A percentile compares a stretch with the other conserved stretches of the same genome.
phyloP scores from a whole-genome alignment of 2,329 filamentous ascomycete species.

The Xylogone sp. region DNA sequence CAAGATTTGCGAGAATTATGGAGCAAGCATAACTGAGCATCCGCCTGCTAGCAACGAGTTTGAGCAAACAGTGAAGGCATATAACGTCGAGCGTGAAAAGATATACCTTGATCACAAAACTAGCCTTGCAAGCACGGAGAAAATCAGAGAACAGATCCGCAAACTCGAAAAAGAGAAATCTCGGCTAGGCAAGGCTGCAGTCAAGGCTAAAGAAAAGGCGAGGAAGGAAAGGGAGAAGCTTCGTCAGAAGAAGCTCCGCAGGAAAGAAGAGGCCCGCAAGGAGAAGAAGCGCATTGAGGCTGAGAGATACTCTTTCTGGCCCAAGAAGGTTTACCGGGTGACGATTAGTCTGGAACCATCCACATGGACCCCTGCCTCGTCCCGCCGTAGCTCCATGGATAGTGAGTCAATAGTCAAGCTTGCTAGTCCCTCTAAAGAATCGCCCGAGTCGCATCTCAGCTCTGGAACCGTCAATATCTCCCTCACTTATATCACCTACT shows the following conservation, averaged over 20 bases:
- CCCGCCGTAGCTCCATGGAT: slow-evolving; percentile 44
- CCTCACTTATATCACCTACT: slow-evolving; percentile 27
- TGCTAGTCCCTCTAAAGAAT: slow-evolving; percentile 18
- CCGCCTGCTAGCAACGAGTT: slow-evolving; percentile 14
- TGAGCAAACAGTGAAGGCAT: slow-evolving; percentile 18
- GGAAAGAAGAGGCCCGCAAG: slow-evolving; percentile 32
- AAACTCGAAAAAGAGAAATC: slow-evolving; percentile 30
- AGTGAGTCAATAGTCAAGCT: slow-evolving; percentile 20
- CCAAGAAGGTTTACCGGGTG: slow-evolving; percentile 44
- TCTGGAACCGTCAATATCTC: slow-evolving; percentile 22
- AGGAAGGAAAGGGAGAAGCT: slow-evolving; percentile 33
- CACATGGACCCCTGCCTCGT: slow-evolving; percentile 39
- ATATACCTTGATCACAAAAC: slow-evolving; percentile 36
- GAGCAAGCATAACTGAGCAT: slow-evolving; percentile 14
- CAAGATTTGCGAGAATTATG: slow-evolving; percentile 21
- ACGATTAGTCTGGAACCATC: slow-evolving; percentile 47
- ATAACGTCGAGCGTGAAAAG: slow-evolving; percentile 22
- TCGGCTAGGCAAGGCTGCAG: slow-evolving; percentile 17
- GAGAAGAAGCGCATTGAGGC: slow-evolving; percentile 41
- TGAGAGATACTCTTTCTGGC: slow-evolving; percentile 46
- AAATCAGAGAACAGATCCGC: slow-evolving; percentile 29
- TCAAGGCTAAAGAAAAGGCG: slow-evolving; percentile 31
- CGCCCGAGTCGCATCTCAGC: slow-evolving; percentile 11
- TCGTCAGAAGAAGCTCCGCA: slow-evolving; percentile 30
- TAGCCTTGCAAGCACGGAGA: slow-evolving; percentile 28